Evolutionary conservation across 768 basidiomycete genomes (phyloP).

Genomic region (Suillus bovinus): DNA sequence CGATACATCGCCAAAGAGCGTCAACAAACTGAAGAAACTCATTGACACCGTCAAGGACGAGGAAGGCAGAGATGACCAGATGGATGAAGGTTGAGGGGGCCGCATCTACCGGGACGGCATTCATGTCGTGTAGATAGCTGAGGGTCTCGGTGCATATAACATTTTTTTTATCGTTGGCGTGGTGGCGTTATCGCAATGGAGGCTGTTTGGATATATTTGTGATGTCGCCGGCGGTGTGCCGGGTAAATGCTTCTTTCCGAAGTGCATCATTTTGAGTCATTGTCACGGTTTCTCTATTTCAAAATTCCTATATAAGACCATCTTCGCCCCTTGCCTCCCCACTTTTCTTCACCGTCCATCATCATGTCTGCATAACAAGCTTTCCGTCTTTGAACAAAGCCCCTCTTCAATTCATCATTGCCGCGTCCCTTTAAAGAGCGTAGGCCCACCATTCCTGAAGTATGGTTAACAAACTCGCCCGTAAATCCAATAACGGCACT

Average conservation of each 20-base stretch:
- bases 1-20: constrained; percentile 91
- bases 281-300: constrained; percentile 27
- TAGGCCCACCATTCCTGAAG: constrained; percentile 36
- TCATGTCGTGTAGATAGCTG: constrained; percentile 8
- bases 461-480: constrained; percentile 86
- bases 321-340: constrained; percentile 24
- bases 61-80: constrained; percentile 54
- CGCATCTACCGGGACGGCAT: neutral
- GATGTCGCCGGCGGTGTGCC: constrained; percentile 20
- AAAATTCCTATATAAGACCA: constrained; percentile 48
- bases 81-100: constrained; percentile 69
- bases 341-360: constrained; percentile 28
- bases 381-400: constrained; percentile 14
- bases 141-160: constrained; percentile 11
- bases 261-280: constrained; percentile 34
- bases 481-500: constrained; percentile 82
- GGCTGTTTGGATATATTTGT: constrained; percentile 24
- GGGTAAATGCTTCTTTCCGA: constrained; percentile 28
- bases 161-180: constrained; percentile 13
- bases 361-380: constrained; percentile 41
- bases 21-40: constrained; percentile 79
- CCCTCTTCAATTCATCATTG: constrained; percentile 16
- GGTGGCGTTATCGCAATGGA: constrained; percentile 19
- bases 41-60: constrained; percentile 70
- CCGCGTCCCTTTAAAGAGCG: constrained; percentile 27